A percentile compares a stretch with the other conserved stretches of the same genome.
These are phyloP conservation scores for Musa itinerans DNA, from an alignment of 176 grass and related monocot species.

Conservation along the genomic window DNA sequence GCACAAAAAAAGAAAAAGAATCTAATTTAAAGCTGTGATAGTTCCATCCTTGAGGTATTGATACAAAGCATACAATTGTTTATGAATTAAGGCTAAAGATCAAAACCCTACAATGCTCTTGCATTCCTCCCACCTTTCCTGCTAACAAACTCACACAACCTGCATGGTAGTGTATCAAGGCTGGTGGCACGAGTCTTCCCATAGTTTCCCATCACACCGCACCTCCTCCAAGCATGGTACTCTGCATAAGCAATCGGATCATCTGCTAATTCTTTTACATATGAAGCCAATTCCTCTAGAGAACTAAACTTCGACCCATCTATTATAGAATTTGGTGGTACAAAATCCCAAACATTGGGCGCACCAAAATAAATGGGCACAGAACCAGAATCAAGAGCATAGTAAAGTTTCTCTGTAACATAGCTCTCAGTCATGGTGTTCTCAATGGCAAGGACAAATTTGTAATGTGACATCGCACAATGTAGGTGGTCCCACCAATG, in stretches of 20 bases:
- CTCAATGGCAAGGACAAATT: conserved; percentile 53
- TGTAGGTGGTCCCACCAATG: conserved; percentile 63
- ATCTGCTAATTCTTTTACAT: conserved; percentile 33
- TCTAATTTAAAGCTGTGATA: too few species aligned
- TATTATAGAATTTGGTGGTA: conserved; percentile 46
- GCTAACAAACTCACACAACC: conserved; percentile 46
- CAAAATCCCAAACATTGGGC: conserved; percentile 36
- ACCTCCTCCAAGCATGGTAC: conserved; percentile 57
- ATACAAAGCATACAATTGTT: not conserved
- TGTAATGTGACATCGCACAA: conserved; percentile 60
- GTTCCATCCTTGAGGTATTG: not conserved
- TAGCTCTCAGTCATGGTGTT: conserved; percentile 48
- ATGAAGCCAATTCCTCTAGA: conserved; percentile 34
- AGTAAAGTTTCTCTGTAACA: conserved; percentile 51
- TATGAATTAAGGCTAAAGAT: not conserved
- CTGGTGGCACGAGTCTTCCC: conserved; percentile 25
- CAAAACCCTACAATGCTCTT: not conserved
- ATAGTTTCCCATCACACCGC: conserved; percentile 48
- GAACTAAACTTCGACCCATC: conserved; percentile 36
- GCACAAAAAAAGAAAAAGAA: too few species aligned
- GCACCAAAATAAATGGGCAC: conserved; percentile 56
- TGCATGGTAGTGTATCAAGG: conserved; percentile 49
- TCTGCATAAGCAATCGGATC: conserved; percentile 53
- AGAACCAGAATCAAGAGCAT: conserved; percentile 39
- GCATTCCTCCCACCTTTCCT: conserved; percentile 42